phyloP scores from a whole-genome alignment of 306 rosid genomes.

The Crataegus laevigata region DNA sequence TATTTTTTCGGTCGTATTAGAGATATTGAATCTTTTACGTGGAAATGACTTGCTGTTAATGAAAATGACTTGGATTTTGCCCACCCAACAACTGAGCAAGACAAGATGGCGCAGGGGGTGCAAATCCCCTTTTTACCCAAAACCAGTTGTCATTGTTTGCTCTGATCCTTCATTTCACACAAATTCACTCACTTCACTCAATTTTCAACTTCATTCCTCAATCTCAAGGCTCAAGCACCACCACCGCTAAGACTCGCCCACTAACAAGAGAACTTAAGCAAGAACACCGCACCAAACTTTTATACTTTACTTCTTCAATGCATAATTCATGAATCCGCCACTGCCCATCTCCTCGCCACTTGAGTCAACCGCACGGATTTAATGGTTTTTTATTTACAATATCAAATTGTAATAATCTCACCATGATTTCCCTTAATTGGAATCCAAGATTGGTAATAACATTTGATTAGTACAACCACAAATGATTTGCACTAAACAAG shows the following conservation, averaged over 20 bases:
- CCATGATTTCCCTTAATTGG: neutral
- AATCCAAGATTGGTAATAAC: neutral
- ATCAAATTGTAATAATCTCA: neutral
- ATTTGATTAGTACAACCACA: neutral
- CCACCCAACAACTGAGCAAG: neutral
- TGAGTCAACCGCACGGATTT: no score
- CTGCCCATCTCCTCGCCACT: neutral
- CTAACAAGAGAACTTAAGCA: no score
- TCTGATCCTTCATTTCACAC: neutral
- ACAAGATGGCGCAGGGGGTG: neutral
- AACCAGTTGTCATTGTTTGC: no score
- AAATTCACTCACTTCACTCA: neutral
- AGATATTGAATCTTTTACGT: no score
- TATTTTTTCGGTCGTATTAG: no score
- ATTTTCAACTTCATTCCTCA: neutral
- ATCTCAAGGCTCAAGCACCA: neutral
- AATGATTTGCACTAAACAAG: neutral
- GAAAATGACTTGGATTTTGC: neutral
- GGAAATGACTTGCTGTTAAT: no score
- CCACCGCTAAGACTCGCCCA: neutral
- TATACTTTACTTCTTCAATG: neutral
- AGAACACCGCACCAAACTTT: neutral
- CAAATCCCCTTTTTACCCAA: neutral
- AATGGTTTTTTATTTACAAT: neutral
- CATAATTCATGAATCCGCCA: neutral